Evolutionary conservation across 2,329 filamentous ascomycete genomes (phyloP), one percentile per base, ranked within the genome.

Genomic region (Cladobotryum mycophilum): DNA sequence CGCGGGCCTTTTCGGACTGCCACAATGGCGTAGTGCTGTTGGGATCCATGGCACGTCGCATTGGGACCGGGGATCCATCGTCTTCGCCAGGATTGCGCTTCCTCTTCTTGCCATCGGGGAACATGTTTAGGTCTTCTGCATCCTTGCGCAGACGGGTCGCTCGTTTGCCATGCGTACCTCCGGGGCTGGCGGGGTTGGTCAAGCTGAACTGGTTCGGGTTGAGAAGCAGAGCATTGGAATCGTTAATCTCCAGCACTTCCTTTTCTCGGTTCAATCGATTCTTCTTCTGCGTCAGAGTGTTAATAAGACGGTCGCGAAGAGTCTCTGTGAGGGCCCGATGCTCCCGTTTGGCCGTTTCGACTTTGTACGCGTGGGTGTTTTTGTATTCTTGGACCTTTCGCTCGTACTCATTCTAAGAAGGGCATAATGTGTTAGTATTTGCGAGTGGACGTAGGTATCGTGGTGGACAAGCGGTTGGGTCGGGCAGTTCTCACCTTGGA

Each of bases 201-300:
- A 85, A 73, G 61, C 80, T 82, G 65, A 82, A 86, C 62, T 86
- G 83, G 55, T 82, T 85, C 14, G 83, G 82, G 60, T 86, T 83
- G 48, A 86, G 71, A 34, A 85, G 75, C 22, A 85, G 70, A 15
- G 83, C 82, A 42, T 79, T 84, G 25, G 79, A 79, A 62, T 86
- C 83, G 53, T 79, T 78, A 48, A 86, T 84, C 60, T 86, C 83
- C 41, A 85, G 71, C 3, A 81, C 80, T 60, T 86, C 83, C 62
- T 85, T 86, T 59, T 86, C 83, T 59, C 81, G 78, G 47, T 77
- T 78, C 30, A 86, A 68, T 34, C 82, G 76, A 57, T 78, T 78
- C 64, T 85, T 85, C 67, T 85, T 85, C 36, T 79, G 75, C 14
- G 76, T 79, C 53, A 86, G 75, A 41, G 77, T 78, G 58, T 85